Conservation (phyloP, 495 filamentous ascomycete species). For the Gamarada debralockiae region DNA sequence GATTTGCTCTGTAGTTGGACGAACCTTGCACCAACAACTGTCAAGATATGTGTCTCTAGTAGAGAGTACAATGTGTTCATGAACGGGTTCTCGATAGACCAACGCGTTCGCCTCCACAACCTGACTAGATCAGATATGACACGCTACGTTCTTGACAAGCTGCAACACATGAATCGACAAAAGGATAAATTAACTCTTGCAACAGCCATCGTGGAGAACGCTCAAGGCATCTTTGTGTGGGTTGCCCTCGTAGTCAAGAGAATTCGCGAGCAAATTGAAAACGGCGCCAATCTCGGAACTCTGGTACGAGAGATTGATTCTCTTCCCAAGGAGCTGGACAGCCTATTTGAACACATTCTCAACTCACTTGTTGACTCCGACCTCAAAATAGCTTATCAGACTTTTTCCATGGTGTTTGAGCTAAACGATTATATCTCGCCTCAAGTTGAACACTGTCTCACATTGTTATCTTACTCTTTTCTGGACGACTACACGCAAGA, state of each 20-base stretch:
- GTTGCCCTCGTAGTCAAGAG: slow-evolving; percentile 13
- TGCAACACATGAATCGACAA: slow-evolving; percentile 23
- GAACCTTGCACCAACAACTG: slow-evolving; percentile 13
- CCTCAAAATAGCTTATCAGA: slow-evolving; percentile 13
- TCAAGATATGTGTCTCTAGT: slow-evolving; percentile 51
- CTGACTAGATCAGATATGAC: slow-evolving; percentile 23
- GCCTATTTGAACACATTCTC: slow-evolving; percentile 17
- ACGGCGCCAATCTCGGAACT: slow-evolving; percentile 9
- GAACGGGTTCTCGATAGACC: slow-evolving; percentile 22
- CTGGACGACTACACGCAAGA: slow-evolving; percentile 17
- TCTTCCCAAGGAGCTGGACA: slow-evolving; percentile 6
- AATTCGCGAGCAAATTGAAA: slow-evolving; percentile 15
- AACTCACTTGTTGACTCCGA: slow-evolving; percentile 16
- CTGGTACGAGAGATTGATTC: background rate
- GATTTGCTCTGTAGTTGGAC: too few relatives aligned
- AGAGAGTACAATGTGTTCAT: slow-evolving; percentile 42
- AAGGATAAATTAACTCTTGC: slow-evolving; percentile 3
- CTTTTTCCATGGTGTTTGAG: slow-evolving; percentile 6
- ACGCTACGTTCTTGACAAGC: slow-evolving; percentile 21
- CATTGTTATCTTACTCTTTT: slow-evolving; percentile 15
- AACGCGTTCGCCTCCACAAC: slow-evolving; percentile 19
- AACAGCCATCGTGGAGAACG: slow-evolving; percentile 1
- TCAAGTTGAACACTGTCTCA: background rate
- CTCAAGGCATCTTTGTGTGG: slow-evolving; percentile 13
- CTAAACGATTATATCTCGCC: background rate